Base-by-base conservation (phyloP, 2,329 filamentous ascomycete genomes). In the Diaporthe vexans region DNA sequence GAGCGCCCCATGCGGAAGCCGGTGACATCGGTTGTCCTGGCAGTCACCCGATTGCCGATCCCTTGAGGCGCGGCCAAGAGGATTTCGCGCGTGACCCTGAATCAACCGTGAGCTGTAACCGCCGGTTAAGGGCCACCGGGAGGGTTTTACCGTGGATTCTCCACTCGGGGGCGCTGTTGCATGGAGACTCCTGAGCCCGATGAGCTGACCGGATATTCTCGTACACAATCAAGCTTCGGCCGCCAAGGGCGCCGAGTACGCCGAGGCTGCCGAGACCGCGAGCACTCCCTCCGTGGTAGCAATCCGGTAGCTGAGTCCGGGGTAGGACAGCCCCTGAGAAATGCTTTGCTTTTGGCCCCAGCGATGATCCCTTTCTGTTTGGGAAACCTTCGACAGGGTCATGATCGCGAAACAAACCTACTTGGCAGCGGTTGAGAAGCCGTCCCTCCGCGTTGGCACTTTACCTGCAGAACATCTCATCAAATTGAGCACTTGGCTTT, bases 391-490 rank as follows among this genome's bases (percentile, higher is more conserved):
- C 19, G 29, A 21, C 63, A 21, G 21, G 46, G 46, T 11, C 46
- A 52, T 37, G 33, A 67, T 51, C 43, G 13, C 29, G 21, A 52
- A 52, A 52, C 63, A 4, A 29, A n/a, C 63, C 29, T n/a, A 52
- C 63, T 67, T 67, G 63, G 63, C 63, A 26, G 13, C 63, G 63
- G 63, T 67, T 52, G 63, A 67, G 29, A 67, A 52, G 13, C 63
- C 63, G 63, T 67, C 63, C 63, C 63, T 67, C 63, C 63, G 63
- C 46, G 63, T 67, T 67, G 63, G 63, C 63, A 67, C 63, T 67
- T 26, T 67, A 67, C 21, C 10, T 67, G 63, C 29, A 67, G 63
- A 37, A 67, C 8, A 52, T 67, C 63, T 67, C 63, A 67, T 67
- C 46, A 67, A 52, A 67, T 19, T 8, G 46, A 19, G 7, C 21